phyloP scores from a whole-genome alignment of 495 filamentous ascomycete genomes.

The Daldinia loculata region DNA sequence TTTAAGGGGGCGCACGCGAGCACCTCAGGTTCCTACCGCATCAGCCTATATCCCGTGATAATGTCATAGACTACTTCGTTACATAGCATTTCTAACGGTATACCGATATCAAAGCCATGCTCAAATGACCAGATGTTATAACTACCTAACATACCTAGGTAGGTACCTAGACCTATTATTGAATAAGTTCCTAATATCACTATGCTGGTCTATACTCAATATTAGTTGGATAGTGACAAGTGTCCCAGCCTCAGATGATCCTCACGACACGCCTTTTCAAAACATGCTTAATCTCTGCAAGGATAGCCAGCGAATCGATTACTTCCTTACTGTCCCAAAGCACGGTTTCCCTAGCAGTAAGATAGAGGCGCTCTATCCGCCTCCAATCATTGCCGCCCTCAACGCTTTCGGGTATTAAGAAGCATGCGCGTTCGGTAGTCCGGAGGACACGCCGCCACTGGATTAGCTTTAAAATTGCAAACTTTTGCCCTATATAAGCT shows the following conservation, averaged over 20 bases:
- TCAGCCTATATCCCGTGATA: too few relatives aligned
- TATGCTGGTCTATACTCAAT: neutral
- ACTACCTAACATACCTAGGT: too few relatives aligned
- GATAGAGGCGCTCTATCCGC: conserved; percentile 8
- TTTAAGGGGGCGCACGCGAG: too few relatives aligned
- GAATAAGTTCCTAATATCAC: too few relatives aligned
- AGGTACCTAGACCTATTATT: too few relatives aligned
- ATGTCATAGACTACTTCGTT: too few relatives aligned
- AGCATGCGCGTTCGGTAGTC: conserved; percentile 3
- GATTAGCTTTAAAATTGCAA: conserved; percentile 35
- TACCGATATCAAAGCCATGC: too few relatives aligned
- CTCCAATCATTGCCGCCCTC: conserved; percentile 17
- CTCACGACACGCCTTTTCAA: neutral
- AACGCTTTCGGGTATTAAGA: conserved; percentile 18
- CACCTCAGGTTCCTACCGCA: too few relatives aligned
- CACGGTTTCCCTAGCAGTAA: neutral
- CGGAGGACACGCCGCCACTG: conserved; percentile 14
- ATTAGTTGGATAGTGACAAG: neutral
- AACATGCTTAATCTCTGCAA: neutral
- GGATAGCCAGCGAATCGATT: neutral
- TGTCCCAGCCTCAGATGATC: neutral
- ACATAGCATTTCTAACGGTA: too few relatives aligned
- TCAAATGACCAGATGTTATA: too few relatives aligned
- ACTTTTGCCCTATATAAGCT: conserved; percentile 29
- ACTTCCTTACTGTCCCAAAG: neutral